Evolutionary conservation across 208 protist genomes (phyloP).

Genomic region (Strigomonas culicis): DNA sequence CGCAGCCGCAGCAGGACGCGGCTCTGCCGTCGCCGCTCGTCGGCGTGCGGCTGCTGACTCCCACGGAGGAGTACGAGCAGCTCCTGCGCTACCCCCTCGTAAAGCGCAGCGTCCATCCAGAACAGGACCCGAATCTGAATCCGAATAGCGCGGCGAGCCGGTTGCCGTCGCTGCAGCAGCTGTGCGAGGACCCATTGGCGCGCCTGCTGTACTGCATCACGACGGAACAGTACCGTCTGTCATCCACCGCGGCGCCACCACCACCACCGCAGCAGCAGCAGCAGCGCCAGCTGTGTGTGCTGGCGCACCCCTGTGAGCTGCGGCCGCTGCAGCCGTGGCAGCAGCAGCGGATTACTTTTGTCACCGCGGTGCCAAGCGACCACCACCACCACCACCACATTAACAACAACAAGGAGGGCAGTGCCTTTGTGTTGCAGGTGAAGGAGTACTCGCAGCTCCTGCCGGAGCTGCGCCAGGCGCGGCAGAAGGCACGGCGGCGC

Average conservation of each 20-base stretch:
- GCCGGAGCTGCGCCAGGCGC: too few species aligned
- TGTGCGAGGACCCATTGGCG: not conserved
- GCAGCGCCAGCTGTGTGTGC: not conserved
- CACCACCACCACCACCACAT: not conserved
- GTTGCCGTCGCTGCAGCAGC: not conserved
- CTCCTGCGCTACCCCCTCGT: too few species aligned
- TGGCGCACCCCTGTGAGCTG: not conserved
- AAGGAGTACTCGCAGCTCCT: too few species aligned
- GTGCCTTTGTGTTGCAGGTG: not conserved
- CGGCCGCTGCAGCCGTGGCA: not conserved
- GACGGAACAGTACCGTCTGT: not conserved
- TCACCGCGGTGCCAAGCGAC: not conserved
- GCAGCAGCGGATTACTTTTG: not conserved
- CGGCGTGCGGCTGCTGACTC: conserved; percentile 1
- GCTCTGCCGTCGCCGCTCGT: too few species aligned
- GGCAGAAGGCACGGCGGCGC: too few species aligned
- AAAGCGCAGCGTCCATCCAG: too few species aligned
- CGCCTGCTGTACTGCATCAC: not conserved
- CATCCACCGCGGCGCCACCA: not conserved
- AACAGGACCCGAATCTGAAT: too few species aligned
- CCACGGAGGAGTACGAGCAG: conserved; percentile 65
- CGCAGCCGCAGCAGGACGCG: conserved; percentile 42
- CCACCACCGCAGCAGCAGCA: not conserved
- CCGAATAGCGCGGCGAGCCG: not conserved
- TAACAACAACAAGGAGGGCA: not conserved